Evolutionary conservation across 164 flowering plant genomes (phyloP).

Genomic region (Cinnamomum chago): DNA sequence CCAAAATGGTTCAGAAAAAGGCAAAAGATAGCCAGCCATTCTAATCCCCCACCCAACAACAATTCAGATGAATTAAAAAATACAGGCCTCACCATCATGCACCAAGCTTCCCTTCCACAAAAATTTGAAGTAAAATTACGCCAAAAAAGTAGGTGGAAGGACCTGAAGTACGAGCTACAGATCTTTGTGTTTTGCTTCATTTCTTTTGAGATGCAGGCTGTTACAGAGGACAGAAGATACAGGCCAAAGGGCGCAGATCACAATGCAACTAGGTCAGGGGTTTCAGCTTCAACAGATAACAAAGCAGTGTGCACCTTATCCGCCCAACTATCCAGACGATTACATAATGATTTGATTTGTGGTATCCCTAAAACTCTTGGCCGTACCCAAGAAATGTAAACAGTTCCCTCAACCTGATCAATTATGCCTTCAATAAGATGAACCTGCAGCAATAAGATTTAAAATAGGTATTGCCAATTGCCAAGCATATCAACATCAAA

Average conservation of each 20-base stretch:
- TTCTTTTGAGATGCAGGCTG: constrained; percentile 1
- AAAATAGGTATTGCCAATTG: background rate
- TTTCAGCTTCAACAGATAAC: constrained; percentile 83
- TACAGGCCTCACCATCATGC: constrained; percentile 5
- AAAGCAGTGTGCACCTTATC: constrained; percentile 80
- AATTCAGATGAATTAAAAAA: constrained; percentile 7
- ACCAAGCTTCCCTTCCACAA: constrained; percentile 10
- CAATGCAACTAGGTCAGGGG: constrained; percentile 83
- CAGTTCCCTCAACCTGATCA: constrained; percentile 92
- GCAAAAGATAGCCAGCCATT: background rate
- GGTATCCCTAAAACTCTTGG: constrained; percentile 84
- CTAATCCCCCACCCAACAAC: background rate
- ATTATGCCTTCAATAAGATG: constrained; percentile 94
- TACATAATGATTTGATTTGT: constrained; percentile 80
- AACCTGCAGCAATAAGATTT: constrained; percentile 45
- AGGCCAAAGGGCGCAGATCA: constrained; percentile 22
- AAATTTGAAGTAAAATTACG: background rate
- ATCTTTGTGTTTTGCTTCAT: background rate
- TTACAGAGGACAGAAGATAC: constrained; percentile 7
- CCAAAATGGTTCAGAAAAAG: background rate
- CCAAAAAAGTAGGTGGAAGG: background rate
- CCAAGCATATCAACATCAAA: no score
- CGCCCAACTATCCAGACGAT: constrained; percentile 74
- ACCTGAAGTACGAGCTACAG: background rate
- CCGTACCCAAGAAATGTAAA: constrained; percentile 94